These are phyloP conservation scores for Erythrobasidium hasegawianum DNA, from an alignment of 1,284 basidiomycete species.

Conservation along the genomic window DNA sequence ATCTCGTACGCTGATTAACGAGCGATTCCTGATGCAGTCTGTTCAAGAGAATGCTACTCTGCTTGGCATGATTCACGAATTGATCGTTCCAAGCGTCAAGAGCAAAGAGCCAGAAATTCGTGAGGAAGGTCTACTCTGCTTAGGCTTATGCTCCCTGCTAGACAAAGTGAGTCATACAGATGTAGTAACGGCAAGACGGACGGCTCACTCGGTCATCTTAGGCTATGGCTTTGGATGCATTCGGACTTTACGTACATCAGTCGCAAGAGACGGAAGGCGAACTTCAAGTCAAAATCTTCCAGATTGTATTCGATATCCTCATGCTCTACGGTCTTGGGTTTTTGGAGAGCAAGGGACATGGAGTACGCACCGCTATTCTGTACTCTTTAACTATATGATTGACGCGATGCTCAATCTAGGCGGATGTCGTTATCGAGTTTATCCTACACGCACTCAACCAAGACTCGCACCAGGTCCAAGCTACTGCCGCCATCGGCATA, in stretches of 20 bases:
- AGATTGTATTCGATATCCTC: conserved; percentile 84
- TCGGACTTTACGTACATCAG: conserved; percentile 85
- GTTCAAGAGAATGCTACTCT: conserved; percentile 92
- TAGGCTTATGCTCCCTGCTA: conserved; percentile 88
- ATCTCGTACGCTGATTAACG: too few relatives aligned
- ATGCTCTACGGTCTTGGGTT: conserved; percentile 82
- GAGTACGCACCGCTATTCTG: conserved; percentile 39
- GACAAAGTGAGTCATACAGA: conserved; percentile 60
- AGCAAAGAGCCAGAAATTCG: conserved; percentile 78
- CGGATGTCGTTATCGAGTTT: conserved; percentile 67
- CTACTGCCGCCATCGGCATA: conserved; percentile 74
- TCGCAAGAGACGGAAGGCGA: conserved; percentile 70
- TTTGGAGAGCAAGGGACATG: conserved; percentile 50
- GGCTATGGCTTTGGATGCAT: conserved; percentile 85
- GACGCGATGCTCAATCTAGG: conserved; percentile 51
- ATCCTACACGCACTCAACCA: conserved; percentile 68
- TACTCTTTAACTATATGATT: neutral
- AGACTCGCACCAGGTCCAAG: conserved; percentile 65
- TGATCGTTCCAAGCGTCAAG: conserved; percentile 85
- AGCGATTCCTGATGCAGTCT: too few relatives aligned
- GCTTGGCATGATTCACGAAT: conserved; percentile 80
- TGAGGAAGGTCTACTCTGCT: conserved; percentile 77
- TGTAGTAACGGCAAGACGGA: too few relatives aligned
- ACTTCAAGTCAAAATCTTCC: conserved; percentile 74
- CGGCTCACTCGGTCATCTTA: too few relatives aligned